These are phyloP conservation scores for Cornus florida DNA, from an alignment of 148 eudicot genomes.

Conservation along the genomic window DNA sequence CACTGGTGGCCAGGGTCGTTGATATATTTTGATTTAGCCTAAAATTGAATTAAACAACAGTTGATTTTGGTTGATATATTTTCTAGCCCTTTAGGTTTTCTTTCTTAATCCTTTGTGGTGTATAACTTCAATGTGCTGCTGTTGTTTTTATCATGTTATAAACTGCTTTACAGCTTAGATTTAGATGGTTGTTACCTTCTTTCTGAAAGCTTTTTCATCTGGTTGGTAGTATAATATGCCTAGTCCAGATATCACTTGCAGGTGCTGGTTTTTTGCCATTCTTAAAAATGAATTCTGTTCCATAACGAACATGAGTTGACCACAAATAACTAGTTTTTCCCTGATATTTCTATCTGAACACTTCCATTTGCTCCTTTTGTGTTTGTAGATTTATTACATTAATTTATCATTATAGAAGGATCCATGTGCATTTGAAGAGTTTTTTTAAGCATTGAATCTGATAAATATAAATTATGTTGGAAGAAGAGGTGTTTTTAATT, in stretches of 20 bases:
- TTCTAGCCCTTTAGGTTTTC: background rate
- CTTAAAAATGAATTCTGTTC: background rate
- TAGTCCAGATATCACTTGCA: no score
- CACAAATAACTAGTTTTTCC: background rate
- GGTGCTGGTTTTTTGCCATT: background rate
- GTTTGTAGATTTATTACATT: background rate
- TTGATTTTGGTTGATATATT: no score
- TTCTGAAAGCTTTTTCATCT: background rate
- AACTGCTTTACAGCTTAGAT: background rate
- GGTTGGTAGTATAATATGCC: background rate
- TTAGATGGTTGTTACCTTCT: background rate
- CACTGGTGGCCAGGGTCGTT: no score
- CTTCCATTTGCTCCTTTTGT: background rate
- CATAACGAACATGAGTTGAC: background rate
- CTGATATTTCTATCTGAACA: background rate
- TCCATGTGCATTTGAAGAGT: no score
- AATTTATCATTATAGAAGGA: background rate
- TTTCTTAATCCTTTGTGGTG: background rate
- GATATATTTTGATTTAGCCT: no score
- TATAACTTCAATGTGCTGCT: background rate
- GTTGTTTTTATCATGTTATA: background rate
- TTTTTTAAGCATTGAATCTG: background rate
- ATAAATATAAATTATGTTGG: background rate
- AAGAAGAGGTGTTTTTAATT: background rate
- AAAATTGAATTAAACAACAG: no score